Base-by-base conservation (phyloP, 768 basidiomycete species). In the Melanogaster broomeanus region DNA sequence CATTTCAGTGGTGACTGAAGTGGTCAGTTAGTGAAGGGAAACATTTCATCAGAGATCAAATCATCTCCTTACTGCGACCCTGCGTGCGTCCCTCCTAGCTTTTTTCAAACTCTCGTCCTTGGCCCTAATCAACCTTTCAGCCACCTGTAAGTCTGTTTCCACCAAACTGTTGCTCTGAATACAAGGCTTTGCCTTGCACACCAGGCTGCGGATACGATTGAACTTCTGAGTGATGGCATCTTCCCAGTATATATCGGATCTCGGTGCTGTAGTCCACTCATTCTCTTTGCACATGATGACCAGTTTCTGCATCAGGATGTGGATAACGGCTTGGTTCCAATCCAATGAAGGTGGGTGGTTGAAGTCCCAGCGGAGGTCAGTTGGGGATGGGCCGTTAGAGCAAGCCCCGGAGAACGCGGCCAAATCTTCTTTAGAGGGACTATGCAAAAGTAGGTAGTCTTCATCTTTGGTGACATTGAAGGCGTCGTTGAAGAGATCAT, bases 351-450 rank as follows among this genome's bases (percentile, higher is more conserved):
- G 22, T 9, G 45, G 19, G 9, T 22, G 19, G 15, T 12, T 12
- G 8, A 48, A 48, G n/a, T 40, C 47, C 47, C 47, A 48, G 8
- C n/a, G 30, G 22, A 48, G 47, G 8, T 48, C 24, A 12, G 25
- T n/a, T 21, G 15, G 37, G 8, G 27, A 25, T 6, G 28, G 47
- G 11, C 28, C 21, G 15, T 48, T 22, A 9, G 27, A 21, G 19
- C 35, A 15, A 11, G 35, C 27, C 35, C 6, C 16, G 5, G 22
- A 6, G 8, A 46, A 46, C 8, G 9, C 7, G 5, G 10, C 2
- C 38, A 48, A 4, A 4, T 48, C 19, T 11, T 40, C 33, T 15
- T 15, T 10, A 9, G 19, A 21, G 10, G 38, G 28, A 10, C 11
- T 0, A 27, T n/a, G 1, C 4, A 28, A 13, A 6, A 48, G 38